Evolutionary conservation across 2,329 filamentous ascomycete species (phyloP).

Genomic region (Onygena corvina): DNA sequence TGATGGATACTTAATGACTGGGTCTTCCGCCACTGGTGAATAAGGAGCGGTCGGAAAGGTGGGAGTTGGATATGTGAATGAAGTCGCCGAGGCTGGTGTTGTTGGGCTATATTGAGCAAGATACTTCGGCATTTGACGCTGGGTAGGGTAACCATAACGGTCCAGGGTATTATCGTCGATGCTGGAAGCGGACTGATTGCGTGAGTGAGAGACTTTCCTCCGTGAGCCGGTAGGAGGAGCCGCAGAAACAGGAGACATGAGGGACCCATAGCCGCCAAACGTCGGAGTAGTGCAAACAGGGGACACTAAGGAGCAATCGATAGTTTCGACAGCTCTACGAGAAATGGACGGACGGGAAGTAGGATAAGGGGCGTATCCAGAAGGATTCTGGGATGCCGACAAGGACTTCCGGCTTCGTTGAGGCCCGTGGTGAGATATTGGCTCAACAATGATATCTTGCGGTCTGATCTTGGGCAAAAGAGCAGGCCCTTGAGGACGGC

Average conservation of each 20-base stretch:
- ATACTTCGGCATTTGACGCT: conserved; percentile 58
- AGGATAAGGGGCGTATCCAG: conserved; percentile 41
- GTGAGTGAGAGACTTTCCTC: conserved; percentile 29
- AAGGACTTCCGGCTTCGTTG: conserved; percentile 46
- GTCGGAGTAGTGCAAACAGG: conserved; percentile 30
- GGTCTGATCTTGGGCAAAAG: conserved; percentile 75
- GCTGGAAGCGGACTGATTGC: conserved; percentile 55
- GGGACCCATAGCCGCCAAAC: conserved; percentile 29
- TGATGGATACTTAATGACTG: too few relatives aligned
- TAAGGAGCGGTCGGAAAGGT: conserved; percentile 19
- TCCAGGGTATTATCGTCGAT: conserved; percentile 55
- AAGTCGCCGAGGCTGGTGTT: conserved; percentile 30
- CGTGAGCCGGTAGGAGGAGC: conserved; percentile 32
- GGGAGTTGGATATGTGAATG: conserved; percentile 25
- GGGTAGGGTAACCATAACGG: conserved; percentile 72
- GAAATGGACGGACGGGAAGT: conserved; percentile 31
- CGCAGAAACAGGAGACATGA: conserved; percentile 54
- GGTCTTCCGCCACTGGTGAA: conserved; percentile 14
- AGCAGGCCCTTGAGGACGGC: conserved; percentile 61
- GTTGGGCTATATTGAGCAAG: conserved; percentile 33
- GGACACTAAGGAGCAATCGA: conserved; percentile 36
- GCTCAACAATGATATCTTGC: conserved; percentile 66
- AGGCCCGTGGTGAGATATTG: conserved; percentile 37
- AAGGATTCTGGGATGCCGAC: conserved; percentile 43
- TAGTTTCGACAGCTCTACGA: conserved; percentile 36